Evolutionary conservation across 2,329 filamentous ascomycete genomes (phyloP), one percentile per base, ranked within the genome.

Genomic region (Hypoxylon rubiginosum): DNA sequence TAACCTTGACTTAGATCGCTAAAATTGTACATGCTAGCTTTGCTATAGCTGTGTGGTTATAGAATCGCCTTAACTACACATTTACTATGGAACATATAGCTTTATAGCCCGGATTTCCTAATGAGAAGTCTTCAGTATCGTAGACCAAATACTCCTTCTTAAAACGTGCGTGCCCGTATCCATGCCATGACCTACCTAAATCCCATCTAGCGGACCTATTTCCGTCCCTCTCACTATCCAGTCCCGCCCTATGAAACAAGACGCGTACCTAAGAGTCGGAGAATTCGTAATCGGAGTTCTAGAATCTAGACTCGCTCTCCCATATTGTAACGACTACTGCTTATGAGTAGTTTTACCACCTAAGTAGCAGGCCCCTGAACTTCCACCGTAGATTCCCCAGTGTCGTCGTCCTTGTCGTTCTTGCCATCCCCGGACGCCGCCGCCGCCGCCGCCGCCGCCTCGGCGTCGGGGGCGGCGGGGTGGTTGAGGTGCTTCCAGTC

Each of bases 401-500:
- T 58, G 26, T 78, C 76, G 13, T 75, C 75, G 46, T 72, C 72
- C 49, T 74, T 74, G 58, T 78, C 75, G 56, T 74, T 77, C 36
- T 76, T 75, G 41, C 74, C 75, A 41, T 75, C 76, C 45, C 77
- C 74, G 6, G 46, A 15, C 46, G 77, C 69, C 10, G 63, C 74
- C 67, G 51, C 60, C 1, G 62, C 41, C 17, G 53, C 56, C 0
- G 63, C 52, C 11, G 53, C 30, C n/a, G 36, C 51, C n/a, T 56
- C 24, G 21, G 74, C 77, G 63, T 83, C 83, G 0, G 82, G 75
- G 13, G 80, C 77, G 39, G 79, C 75, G 0, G 86, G 82, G 70
- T 93, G 94, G 77, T 92, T 92, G 30, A 97, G 82, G 76, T 95
- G 91, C 74, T 94, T 96, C 93, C 93, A 97, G 76, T 97, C 93